Base-by-base conservation (phyloP, 2,329 filamentous ascomycete genomes). In the Mycosphaerelloides madeirae region DNA sequence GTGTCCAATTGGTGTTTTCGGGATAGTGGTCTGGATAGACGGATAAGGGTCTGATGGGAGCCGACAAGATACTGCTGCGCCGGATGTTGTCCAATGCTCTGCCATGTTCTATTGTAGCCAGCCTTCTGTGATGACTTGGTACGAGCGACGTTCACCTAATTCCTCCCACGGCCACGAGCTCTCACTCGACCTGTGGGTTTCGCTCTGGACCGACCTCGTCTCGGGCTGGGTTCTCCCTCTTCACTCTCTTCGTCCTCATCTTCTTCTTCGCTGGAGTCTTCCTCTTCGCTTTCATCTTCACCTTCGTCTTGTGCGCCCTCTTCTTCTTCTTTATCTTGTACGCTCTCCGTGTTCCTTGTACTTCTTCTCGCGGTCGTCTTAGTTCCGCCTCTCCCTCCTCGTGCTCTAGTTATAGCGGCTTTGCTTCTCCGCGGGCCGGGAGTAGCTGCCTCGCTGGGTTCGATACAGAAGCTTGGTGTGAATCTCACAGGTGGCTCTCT, bases 401-500 rank as follows among this genome's bases (percentile, higher is more conserved):
- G 48, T 31, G 37, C 48, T 28, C 47, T 37, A 12, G 36, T 50
- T 13, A 41, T 46, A 18, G 37, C 39, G 31, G 38, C 48, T 36
- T 51, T 56, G 11, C 47, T 38, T 15, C 41, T 44, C 35, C 42
- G 44, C 25, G 43, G 43, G 20, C 49, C 43, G 15, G 57, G 50
- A 13, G 53, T 55, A 2, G 49, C 50, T 13, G 51, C 49, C 34
- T 60, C 56, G 18, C 50, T 54, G 1, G 54, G 55, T 44, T 60
- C 58, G 18, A 62, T 49, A 33, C 56, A 58, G 39, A 66, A 60
- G 28, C 50, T 58, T 3, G 63, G 60, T 34, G 60, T 58, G 41
- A 65, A 66, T 1, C 57, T 43, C 14, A 65, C 48, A 3, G 65
- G 65, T 16, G 59, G 48, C 15, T 60, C 56, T 4, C 56, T 53